Percentiles rank a stretch among this genome's conserved stretches.
phyloP scores from a whole-genome alignment of 768 basidiomycete genomes.

The Lactifluus volemus region DNA sequence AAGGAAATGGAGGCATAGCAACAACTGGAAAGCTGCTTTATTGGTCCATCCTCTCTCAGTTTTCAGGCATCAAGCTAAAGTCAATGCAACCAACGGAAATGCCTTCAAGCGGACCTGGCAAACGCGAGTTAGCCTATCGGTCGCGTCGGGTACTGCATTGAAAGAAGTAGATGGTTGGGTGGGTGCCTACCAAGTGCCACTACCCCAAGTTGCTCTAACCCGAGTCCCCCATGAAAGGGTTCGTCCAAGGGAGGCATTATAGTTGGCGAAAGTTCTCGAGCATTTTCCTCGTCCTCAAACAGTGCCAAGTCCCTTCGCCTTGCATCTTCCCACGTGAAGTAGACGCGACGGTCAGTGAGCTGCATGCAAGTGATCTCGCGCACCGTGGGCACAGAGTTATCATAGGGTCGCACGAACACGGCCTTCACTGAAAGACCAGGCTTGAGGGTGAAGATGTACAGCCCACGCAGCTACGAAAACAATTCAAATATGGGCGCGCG shows the following conservation, averaged over 20 bases:
- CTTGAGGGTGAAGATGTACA: constrained; percentile 12
- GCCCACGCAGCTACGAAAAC: background rate
- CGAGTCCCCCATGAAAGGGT: background rate
- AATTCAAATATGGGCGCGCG: too few species aligned
- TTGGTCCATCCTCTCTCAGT: background rate
- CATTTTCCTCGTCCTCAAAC: background rate
- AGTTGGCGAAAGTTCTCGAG: background rate
- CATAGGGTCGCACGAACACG: constrained; percentile 5
- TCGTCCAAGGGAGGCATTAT: background rate
- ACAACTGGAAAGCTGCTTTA: background rate
- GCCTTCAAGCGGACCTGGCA: too few species aligned
- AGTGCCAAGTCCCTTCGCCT: constrained; percentile 5
- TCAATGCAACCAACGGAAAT: constrained; percentile 12
- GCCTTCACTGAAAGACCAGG: background rate
- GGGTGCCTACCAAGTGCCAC: background rate
- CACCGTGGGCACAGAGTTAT: too few species aligned
- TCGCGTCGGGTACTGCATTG: too few species aligned
- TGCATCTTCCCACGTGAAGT: constrained; percentile 17
- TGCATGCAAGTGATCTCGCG: constrained; percentile 14
- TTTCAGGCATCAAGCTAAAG: constrained; percentile 11
- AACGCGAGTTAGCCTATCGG: too few species aligned
- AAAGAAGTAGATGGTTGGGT: too few species aligned
- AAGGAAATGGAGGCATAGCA: background rate
- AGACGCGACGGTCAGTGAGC: constrained; percentile 16
- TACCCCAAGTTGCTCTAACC: too few species aligned